A percentile compares a stretch with the other conserved stretches of the same genome.
These are phyloP conservation scores for Cercospora janseana DNA, from an alignment of 2,329 filamentous ascomycete genomes.

Conservation along the genomic window DNA sequence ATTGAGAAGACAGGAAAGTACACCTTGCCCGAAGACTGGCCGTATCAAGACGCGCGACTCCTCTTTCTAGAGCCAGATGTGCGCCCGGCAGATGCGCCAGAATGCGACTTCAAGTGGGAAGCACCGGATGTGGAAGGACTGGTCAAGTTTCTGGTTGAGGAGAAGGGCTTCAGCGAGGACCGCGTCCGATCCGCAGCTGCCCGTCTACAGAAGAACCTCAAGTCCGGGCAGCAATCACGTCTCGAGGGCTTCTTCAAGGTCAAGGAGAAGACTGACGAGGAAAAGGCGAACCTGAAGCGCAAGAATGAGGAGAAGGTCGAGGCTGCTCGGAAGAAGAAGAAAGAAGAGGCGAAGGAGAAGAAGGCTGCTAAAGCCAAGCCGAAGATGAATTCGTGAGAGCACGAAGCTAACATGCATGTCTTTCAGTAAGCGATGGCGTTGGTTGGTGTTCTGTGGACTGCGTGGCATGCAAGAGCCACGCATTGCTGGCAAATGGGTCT, in stretches of 20 bases:
- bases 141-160: slow-evolving; percentile 82
- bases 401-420: slow-evolving; percentile 3
- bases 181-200: slow-evolving; percentile 76
- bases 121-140: slow-evolving; percentile 86
- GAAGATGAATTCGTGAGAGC: slow-evolving; percentile 37
- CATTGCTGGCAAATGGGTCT: neutral
- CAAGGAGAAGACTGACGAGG: slow-evolving; percentile 78
- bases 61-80: slow-evolving; percentile 93
- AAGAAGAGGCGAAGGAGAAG: slow-evolving; percentile 94
- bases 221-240: slow-evolving; percentile 83
- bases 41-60: slow-evolving; percentile 83
- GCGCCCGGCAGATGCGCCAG: slow-evolving; percentile 72
- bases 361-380: slow-evolving; percentile 86
- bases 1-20: slow-evolving; percentile 79
- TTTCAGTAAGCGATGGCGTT: slow-evolving; percentile 27
- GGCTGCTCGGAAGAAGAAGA: slow-evolving; percentile 91
- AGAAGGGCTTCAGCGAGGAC: slow-evolving; percentile 97
- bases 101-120: slow-evolving; percentile 98
- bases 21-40: slow-evolving; percentile 92
- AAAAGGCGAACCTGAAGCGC: slow-evolving; percentile 82
- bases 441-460: slow-evolving; percentile 16
- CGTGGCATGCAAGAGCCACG: neutral
- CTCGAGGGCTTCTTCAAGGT: slow-evolving; percentile 97
- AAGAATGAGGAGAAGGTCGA: slow-evolving; percentile 92
- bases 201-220: slow-evolving; percentile 83